Evolutionary conservation across 192 early-diverging fungal genomes (phyloP).

Genomic region (Mortierella claussenii): DNA sequence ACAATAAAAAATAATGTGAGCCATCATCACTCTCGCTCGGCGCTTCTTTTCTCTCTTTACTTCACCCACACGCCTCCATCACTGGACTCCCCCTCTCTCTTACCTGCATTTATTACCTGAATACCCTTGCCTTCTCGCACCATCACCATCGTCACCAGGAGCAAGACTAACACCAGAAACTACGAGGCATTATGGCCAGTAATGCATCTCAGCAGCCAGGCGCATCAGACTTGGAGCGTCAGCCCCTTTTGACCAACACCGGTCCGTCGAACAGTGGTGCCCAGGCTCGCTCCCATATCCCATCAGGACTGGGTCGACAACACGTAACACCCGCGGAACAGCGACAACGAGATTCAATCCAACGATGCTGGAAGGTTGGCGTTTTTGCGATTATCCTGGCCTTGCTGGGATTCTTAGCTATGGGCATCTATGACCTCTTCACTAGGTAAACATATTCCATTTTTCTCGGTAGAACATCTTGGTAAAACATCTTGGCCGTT

Average conservation of each 20-base stretch:
- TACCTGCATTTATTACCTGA: too few relatives aligned
- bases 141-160: too few relatives aligned
- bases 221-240: conserved; percentile 42
- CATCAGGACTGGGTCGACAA: conserved; percentile 12
- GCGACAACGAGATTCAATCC: conserved; percentile 7
- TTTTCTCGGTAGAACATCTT: too few relatives aligned
- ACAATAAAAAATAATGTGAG: too few relatives aligned
- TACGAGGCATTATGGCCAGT: too few relatives aligned
- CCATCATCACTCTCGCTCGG: too few relatives aligned
- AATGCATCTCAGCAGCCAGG: conserved; percentile 11
- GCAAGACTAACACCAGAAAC: too few relatives aligned
- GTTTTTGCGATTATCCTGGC: conserved; percentile 16
- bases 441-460: too few relatives aligned
- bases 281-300: conserved; percentile 32
- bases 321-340: neutral
- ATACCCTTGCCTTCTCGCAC: too few relatives aligned
- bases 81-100: too few relatives aligned
- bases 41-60: too few relatives aligned
- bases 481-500: neutral
- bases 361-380: conserved; percentile 28
- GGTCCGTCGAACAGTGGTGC: neutral
- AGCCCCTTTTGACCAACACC: conserved; percentile 18
- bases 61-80: too few relatives aligned
- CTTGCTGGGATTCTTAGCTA: conserved; percentile 17
- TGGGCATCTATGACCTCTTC: conserved; percentile 19